Conservation (phyloP, 306 rosid species). For the Vachellia collinsii region DNA sequence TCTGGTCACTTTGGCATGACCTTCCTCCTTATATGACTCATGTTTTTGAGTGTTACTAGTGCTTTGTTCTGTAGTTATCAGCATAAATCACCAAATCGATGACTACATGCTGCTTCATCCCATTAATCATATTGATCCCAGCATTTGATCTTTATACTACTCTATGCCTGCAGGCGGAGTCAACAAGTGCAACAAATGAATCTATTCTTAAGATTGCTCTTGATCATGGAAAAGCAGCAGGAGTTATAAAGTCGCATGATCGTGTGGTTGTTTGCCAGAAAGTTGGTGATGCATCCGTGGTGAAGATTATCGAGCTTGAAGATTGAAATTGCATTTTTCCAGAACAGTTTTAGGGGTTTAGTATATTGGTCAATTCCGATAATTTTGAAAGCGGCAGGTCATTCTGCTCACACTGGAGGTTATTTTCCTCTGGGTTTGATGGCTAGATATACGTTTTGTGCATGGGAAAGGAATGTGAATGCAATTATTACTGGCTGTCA, state of each 20-base stretch:
- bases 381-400: constrained; percentile 41
- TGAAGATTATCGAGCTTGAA: constrained; percentile 97
- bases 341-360: constrained; percentile 18
- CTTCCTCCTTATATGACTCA: constrained; percentile 14
- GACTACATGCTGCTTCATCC: constrained; percentile 1
- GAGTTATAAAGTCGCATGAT: constrained; percentile 89
- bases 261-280: constrained; percentile 97
- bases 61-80: neutral
- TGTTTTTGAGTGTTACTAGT: neutral
- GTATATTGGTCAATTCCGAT: constrained; percentile 18
- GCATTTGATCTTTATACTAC: neutral
- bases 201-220: constrained; percentile 94
- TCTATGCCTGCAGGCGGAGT: constrained; percentile 75
- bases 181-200: constrained; percentile 79
- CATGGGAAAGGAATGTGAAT: constrained; percentile 36
- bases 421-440: constrained; percentile 42
- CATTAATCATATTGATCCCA: neutral
- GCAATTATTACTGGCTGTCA: constrained; percentile 27
- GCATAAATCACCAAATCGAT: neutral
- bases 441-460: constrained; percentile 37
- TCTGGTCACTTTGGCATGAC: constrained; percentile 11
- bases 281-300: constrained; percentile 93
- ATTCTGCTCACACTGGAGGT: constrained; percentile 43
- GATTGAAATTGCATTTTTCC: constrained; percentile 49
- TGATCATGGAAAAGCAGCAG: constrained; percentile 84